These are phyloP conservation scores for Prunella vulgaris DNA, from an alignment of 257 asterid genomes.

Conservation along the genomic window DNA sequence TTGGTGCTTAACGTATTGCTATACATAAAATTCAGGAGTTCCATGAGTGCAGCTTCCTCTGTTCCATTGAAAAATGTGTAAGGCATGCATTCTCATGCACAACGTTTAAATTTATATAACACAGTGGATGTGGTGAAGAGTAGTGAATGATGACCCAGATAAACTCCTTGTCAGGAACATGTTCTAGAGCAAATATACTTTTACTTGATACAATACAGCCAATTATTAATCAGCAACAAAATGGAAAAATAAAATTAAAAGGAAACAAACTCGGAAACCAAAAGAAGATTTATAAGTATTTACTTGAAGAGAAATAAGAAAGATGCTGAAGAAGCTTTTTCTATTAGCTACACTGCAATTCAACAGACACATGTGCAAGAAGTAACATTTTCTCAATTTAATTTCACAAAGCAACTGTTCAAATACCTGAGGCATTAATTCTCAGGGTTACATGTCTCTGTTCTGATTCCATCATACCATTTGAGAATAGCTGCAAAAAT, in stretches of 20 bases:
- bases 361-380: not conserved
- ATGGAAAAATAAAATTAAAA: not conserved
- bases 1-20: constrained; percentile 63
- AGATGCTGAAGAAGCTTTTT: not conserved
- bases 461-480: constrained; percentile 99
- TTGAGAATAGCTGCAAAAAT: constrained; percentile 72
- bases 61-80: constrained; percentile 33
- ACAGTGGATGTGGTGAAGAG: not conserved
- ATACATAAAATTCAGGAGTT: constrained; percentile 92
- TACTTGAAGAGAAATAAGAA: not conserved
- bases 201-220: not conserved
- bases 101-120: not conserved
- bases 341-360: not conserved
- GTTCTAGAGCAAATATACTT: not conserved
- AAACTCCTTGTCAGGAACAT: not conserved
- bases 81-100: constrained; percentile 3
- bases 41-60: constrained; percentile 99
- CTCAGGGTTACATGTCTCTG: constrained; percentile 92
- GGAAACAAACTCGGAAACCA: not conserved
- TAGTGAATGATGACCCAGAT: not conserved
- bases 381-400: not conserved
- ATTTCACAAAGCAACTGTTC: not conserved
- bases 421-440: constrained; percentile 79
- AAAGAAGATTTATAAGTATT: not conserved
- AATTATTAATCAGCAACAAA: not conserved